phyloP scores from a whole-genome alignment of 768 basidiomycete species.

The Suillus alpinus region DNA sequence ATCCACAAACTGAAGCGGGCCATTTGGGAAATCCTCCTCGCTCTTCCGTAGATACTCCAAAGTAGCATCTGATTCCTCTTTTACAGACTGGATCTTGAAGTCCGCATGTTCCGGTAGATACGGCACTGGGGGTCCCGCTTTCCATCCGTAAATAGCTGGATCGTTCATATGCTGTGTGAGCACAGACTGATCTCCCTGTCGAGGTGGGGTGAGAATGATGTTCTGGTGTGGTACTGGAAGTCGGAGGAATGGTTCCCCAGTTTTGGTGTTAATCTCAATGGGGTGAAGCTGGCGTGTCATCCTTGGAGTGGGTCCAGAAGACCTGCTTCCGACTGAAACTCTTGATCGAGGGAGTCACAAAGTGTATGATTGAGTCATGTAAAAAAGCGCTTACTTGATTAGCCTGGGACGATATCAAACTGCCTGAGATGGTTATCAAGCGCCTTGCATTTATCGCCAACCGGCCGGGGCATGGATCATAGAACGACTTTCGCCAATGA shows the following conservation, averaged over 20 bases:
- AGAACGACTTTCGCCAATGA: no score
- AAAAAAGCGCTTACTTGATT: background rate
- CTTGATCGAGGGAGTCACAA: background rate
- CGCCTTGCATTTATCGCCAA: no score
- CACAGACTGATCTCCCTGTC: conserved; percentile 39
- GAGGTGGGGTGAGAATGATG: conserved; percentile 61
- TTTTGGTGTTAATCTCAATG: conserved; percentile 38
- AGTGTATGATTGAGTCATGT: background rate
- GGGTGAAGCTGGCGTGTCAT: conserved; percentile 30
- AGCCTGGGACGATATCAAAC: background rate
- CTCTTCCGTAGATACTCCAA: conserved; percentile 20
- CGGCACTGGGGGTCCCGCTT: conserved; percentile 51
- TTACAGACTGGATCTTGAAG: conserved; percentile 31
- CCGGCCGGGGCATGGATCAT: no score
- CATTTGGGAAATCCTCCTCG: conserved; percentile 15
- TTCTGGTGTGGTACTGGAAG: conserved; percentile 47
- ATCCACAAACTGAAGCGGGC: conserved; percentile 35
- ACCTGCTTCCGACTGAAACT: background rate
- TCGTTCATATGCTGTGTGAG: conserved; percentile 49
- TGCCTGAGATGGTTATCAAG: background rate
- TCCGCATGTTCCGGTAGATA: conserved; percentile 44
- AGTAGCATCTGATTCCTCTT: conserved; percentile 18
- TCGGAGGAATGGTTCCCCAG: conserved; percentile 55
- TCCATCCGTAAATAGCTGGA: conserved; percentile 39
- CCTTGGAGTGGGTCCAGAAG: background rate